A percentile compares a stretch with the other conserved stretches of the same genome.
Conservation (phyloP, 371 early-diverging fungal genomes). For the Lichtheimia corymbifera region DNA sequence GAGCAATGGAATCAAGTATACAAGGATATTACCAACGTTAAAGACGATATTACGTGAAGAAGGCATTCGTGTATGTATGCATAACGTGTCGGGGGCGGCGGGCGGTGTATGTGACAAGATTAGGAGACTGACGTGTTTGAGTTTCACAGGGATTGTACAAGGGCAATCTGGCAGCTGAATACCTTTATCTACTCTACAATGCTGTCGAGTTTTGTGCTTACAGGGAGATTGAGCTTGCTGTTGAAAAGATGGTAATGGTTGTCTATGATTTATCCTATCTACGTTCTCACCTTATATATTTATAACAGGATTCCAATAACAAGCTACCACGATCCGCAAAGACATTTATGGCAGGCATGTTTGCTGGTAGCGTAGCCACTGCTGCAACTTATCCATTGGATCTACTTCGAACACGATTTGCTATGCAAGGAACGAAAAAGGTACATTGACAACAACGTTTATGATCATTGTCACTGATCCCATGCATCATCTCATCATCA, state of each 20-base stretch:
- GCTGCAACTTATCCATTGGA: constrained; percentile 90
- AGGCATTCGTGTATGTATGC: constrained; percentile 59
- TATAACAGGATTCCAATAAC: constrained; percentile 13
- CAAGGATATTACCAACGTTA: constrained; percentile 53
- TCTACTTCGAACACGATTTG: constrained; percentile 90
- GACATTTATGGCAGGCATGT: constrained; percentile 70
- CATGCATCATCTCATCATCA: too few species aligned
- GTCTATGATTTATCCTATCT: background rate
- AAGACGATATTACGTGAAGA: constrained; percentile 70
- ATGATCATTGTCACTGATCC: background rate
- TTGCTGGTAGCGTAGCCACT: constrained; percentile 66
- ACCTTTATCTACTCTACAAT: constrained; percentile 88
- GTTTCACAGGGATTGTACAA: constrained; percentile 81
- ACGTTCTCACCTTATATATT: background rate
- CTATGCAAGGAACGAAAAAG: constrained; percentile 68
- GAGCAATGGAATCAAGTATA: constrained; percentile 48
- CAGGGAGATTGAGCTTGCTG: constrained; percentile 39
- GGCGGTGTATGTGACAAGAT: too few species aligned
- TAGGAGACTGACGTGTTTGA: background rate
- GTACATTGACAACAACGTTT: constrained; percentile 18
- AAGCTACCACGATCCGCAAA: constrained; percentile 40
- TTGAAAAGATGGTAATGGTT: constrained; percentile 24
- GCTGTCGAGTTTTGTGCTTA: constrained; percentile 86
- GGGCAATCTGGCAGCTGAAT: constrained; percentile 91
- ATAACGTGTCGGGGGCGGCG: background rate